These are phyloP conservation scores for Elsinoe necatrix DNA, from an alignment of 2,329 filamentous ascomycete genomes.

Conservation along the genomic window DNA sequence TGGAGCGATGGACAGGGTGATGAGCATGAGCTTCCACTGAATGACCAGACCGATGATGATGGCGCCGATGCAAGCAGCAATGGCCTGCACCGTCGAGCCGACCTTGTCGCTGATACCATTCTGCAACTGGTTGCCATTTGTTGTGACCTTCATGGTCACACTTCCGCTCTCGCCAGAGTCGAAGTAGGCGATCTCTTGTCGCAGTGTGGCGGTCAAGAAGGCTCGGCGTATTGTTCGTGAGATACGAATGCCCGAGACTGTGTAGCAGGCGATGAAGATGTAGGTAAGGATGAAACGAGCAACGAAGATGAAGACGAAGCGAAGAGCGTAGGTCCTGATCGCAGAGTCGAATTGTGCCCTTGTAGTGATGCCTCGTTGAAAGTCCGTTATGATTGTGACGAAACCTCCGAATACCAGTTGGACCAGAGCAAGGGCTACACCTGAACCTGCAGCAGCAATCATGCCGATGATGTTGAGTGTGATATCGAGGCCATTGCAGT, in stretches of 20 bases:
- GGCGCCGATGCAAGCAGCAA: constrained; percentile 17
- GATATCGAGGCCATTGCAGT: constrained; percentile 16
- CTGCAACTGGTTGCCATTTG: constrained; percentile 32
- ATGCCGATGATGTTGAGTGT: constrained; percentile 18
- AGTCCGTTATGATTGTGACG: constrained; percentile 37
- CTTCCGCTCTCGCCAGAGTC: constrained; percentile 49
- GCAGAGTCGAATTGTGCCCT: constrained; percentile 3
- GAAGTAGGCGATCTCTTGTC: constrained; percentile 56
- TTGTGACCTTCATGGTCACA: constrained; percentile 54
- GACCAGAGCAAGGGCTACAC: constrained; percentile 37
- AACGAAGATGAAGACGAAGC: constrained; percentile 60
- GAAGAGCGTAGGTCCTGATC: constrained; percentile 39
- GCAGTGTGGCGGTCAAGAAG: constrained; percentile 55
- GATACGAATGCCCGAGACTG: constrained; percentile 41
- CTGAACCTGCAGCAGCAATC: constrained; percentile 33
- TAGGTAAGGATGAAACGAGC: constrained; percentile 55
- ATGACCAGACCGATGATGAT: constrained; percentile 25
- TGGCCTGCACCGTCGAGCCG: constrained; percentile 22
- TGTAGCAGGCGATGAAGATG: constrained; percentile 34
- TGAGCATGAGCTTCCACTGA: constrained; percentile 32
- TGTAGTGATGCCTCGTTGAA: constrained; percentile 17
- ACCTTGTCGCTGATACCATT: constrained; percentile 30
- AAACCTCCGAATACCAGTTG: constrained; percentile 41
- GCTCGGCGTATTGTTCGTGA: constrained; percentile 45
- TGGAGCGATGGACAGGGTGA: constrained; percentile 35